Percentiles rank a stretch among this genome's conserved stretches.
Evolutionary conservation across 1,139 yeast species (phyloP).

Genomic region (Blastobotrys ciferrii): DNA sequence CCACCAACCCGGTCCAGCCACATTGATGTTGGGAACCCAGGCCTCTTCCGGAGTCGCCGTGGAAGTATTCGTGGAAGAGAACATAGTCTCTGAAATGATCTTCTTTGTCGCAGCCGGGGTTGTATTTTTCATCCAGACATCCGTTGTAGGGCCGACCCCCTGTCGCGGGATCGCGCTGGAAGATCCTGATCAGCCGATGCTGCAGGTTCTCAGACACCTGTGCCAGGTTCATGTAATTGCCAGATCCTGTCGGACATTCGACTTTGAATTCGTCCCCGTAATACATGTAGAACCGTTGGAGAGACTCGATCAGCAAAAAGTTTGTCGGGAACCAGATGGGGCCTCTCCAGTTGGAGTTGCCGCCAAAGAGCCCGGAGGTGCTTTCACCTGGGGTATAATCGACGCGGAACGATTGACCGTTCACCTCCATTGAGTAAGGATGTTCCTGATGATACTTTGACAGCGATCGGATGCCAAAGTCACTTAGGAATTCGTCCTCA

Average conservation of each 20-base stretch:
- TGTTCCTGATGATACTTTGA: conserved; percentile 85
- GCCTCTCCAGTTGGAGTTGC: conserved; percentile 97
- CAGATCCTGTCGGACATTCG: conserved; percentile 90
- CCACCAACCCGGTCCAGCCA: conserved; percentile 96
- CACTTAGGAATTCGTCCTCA: conserved; percentile 83
- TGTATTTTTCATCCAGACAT: conserved; percentile 40
- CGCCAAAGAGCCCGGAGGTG: conserved; percentile 94
- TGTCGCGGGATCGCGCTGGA: conserved; percentile 65
- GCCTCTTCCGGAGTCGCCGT: conserved; percentile 95
- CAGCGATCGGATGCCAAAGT: conserved; percentile 84
- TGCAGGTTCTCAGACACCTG: conserved; percentile 92
- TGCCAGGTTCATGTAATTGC: conserved; percentile 76
- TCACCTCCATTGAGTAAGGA: conserved; percentile 84
- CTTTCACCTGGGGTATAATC: conserved; percentile 90
- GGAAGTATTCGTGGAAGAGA: conserved; percentile 86
- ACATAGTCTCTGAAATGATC: conserved; percentile 73
- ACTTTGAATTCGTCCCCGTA: conserved; percentile 85
- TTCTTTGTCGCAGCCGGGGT: conserved; percentile 58
- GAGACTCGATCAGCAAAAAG: conserved; percentile 80
- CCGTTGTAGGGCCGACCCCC: conserved; percentile 74
- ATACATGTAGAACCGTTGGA: conserved; percentile 85
- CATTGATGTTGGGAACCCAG: conserved; percentile 94
- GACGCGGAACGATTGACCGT: conserved; percentile 72
- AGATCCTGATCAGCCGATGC: conserved; percentile 79
- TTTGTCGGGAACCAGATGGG: conserved; percentile 99